A percentile compares a stretch with the other conserved stretches of the same genome.
Evolutionary conservation across 2,329 filamentous ascomycete genomes (phyloP).

Genomic region (Botryotinia convoluta): DNA sequence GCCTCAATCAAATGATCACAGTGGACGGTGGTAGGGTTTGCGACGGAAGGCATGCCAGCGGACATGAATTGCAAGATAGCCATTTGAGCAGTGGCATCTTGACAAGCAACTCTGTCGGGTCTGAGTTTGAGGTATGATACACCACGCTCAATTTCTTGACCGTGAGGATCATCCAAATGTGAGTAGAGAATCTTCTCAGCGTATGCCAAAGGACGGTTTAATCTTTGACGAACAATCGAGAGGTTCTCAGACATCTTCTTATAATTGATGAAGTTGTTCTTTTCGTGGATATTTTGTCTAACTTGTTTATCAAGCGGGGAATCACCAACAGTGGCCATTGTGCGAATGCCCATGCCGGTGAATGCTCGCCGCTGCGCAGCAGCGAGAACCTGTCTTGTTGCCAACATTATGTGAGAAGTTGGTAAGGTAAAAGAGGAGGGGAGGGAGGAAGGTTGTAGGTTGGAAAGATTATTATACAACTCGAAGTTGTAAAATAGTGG

Average conservation of each 20-base stretch:
- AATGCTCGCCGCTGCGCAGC: conserved; percentile 60
- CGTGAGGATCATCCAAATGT: conserved; percentile 94
- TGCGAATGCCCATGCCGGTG: conserved; percentile 60
- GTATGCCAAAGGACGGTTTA: conserved; percentile 91
- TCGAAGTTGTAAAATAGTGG: conserved; percentile 14
- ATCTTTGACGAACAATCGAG: conserved; percentile 78
- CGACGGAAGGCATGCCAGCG: conserved; percentile 91
- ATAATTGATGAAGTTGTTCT: conserved; percentile 98
- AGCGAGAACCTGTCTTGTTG: conserved; percentile 68
- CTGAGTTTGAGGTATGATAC: conserved; percentile 94
- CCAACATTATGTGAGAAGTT: conserved; percentile 57
- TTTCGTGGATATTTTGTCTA: conserved; percentile 95
- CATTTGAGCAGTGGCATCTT: conserved; percentile 99
- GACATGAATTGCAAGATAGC: conserved; percentile 99
- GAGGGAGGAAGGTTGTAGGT: conserved; percentile 24
- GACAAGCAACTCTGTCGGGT: conserved; percentile 96
- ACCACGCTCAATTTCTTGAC: conserved; percentile 94
- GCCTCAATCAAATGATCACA: conserved; percentile 99
- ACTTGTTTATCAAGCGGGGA: conserved; percentile 91
- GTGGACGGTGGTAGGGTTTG: conserved; percentile 93
- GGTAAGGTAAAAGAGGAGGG: conserved; percentile 23
- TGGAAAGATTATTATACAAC: conserved; percentile 10
- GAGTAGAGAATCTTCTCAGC: conserved; percentile 99
- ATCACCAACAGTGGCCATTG: conserved; percentile 84
- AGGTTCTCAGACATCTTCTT: conserved; percentile 99